A percentile compares a stretch with the other conserved stretches of the same genome.
These are phyloP conservation scores for Oryza nivara DNA, from an alignment of 176 grass and related monocot genomes.

Conservation along the genomic window DNA sequence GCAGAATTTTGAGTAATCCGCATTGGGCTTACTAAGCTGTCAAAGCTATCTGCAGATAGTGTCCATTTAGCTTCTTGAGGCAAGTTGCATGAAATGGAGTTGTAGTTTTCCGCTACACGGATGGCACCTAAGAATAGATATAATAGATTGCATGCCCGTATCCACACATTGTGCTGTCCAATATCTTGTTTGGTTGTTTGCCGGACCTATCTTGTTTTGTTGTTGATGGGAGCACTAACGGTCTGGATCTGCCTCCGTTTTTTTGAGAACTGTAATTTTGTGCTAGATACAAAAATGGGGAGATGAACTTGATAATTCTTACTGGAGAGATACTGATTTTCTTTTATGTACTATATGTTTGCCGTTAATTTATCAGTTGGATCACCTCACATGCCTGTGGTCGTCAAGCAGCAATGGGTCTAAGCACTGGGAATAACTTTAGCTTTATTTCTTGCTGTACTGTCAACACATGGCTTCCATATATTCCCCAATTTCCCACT, in stretches of 20 bases:
- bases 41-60: conserved; percentile 16
- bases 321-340: background rate
- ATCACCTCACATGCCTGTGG: background rate
- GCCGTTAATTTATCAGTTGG: conserved; percentile 13
- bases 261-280: conserved; percentile 32
- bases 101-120: conserved; percentile 19
- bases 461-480: background rate
- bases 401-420: conserved; percentile 1
- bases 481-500: conserved; percentile 13
- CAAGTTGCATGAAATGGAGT: conserved; percentile 3
- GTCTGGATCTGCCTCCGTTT: conserved; percentile 21
- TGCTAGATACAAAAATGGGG: background rate
- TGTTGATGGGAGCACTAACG: conserved; percentile 25
- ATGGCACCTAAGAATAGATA: conserved; percentile 37
- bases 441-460: background rate
- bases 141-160: conserved; percentile 22
- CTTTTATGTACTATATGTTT: background rate
- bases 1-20: conserved; percentile 25
- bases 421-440: conserved; percentile 17
- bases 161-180: conserved; percentile 35
- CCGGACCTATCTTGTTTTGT: conserved; percentile 36
- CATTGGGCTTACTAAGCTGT: conserved; percentile 3
- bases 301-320: conserved; percentile 27
- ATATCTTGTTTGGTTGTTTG: conserved; percentile 41
- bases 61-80: conserved; percentile 3